Conservation (phyloP, 371 early-diverging fungal species). For the Mycotypha africana region DNA sequence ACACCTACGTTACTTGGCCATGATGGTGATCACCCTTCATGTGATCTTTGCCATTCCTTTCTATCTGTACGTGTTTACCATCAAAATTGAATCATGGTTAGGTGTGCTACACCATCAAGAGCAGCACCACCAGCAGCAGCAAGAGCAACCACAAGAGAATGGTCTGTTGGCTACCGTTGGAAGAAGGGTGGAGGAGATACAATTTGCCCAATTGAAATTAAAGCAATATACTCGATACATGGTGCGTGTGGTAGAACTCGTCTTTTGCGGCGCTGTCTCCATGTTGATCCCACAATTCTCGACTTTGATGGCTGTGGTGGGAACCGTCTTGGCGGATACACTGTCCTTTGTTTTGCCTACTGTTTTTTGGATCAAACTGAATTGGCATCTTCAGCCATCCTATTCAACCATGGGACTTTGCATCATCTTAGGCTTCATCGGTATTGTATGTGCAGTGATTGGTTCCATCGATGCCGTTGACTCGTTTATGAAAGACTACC, state of each 20-base stretch:
- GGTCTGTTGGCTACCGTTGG: too few species aligned
- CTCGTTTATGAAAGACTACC: constrained; percentile 40
- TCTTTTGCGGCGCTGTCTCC: constrained; percentile 52
- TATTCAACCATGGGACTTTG: constrained; percentile 34
- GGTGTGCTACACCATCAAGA: too few species aligned
- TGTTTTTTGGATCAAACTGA: constrained; percentile 72
- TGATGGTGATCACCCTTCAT: constrained; percentile 72
- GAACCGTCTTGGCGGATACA: constrained; percentile 70
- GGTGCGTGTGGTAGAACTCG: constrained; percentile 48
- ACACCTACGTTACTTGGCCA: constrained; percentile 56
- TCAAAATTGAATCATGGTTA: constrained; percentile 49
- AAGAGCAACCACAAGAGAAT: too few species aligned
- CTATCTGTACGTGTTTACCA: constrained; percentile 73
- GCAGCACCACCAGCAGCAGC: too few species aligned
- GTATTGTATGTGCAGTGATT: constrained; percentile 60
- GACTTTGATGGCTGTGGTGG: constrained; percentile 76
- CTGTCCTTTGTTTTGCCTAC: constrained; percentile 81
- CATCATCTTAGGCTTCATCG: constrained; percentile 52
- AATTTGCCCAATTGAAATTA: constrained; percentile 16
- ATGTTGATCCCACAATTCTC: constrained; percentile 77
- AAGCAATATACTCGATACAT: constrained; percentile 26
- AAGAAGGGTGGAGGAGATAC: too few species aligned
- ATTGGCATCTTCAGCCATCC: constrained; percentile 26
- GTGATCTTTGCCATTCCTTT: constrained; percentile 78
- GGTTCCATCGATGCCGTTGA: constrained; percentile 70